A percentile compares a stretch with the other conserved stretches of the same genome.
phyloP scores from a whole-genome alignment of 768 basidiomycete species.

The Tephrocybe sp. region DNA sequence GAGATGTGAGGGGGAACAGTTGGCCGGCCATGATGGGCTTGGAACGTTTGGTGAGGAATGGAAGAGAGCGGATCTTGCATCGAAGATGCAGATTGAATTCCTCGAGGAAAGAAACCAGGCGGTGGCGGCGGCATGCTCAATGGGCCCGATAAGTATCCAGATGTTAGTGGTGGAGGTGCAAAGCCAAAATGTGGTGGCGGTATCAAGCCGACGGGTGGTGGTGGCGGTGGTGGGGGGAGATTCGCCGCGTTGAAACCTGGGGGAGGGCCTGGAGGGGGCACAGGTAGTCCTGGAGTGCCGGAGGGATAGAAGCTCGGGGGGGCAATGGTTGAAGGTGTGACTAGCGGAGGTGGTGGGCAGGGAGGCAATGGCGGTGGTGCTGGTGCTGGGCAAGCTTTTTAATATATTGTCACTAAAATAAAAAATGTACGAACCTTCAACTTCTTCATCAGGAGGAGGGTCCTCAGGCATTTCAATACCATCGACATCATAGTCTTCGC shows the following conservation, averaged over 20 bases:
- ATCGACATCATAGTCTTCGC: constrained; percentile 60
- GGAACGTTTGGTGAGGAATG: constrained; percentile 77
- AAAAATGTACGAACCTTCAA: constrained; percentile 16
- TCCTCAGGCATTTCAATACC: constrained; percentile 90
- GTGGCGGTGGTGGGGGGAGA: constrained; percentile 20
- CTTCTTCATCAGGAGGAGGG: constrained; percentile 56
- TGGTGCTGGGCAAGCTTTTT: neutral
- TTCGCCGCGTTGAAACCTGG: constrained; percentile 24
- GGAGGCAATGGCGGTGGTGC: constrained; percentile 10
- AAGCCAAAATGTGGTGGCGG: constrained; percentile 8
- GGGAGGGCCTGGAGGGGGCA: constrained; percentile 25
- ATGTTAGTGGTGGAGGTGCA: constrained; percentile 21
- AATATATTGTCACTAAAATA: neutral
- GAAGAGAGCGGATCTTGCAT: constrained; percentile 76
- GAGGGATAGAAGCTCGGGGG: constrained; percentile 21
- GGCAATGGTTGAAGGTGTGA: constrained; percentile 17
- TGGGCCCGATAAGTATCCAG: constrained; percentile 5
- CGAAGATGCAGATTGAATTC: constrained; percentile 45
- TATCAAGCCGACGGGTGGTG: too few relatives aligned
- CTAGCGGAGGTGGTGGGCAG: constrained; percentile 23
- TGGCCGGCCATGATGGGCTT: constrained; percentile 55
- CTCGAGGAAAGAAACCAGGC: constrained; percentile 64
- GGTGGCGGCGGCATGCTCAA: constrained; percentile 43
- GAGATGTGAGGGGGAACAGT: constrained; percentile 36
- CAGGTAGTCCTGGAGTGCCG: constrained; percentile 11